Evolutionary conservation across 164 flowering plant species (phyloP).

Genomic region (Magnolia kwangsiensis): DNA sequence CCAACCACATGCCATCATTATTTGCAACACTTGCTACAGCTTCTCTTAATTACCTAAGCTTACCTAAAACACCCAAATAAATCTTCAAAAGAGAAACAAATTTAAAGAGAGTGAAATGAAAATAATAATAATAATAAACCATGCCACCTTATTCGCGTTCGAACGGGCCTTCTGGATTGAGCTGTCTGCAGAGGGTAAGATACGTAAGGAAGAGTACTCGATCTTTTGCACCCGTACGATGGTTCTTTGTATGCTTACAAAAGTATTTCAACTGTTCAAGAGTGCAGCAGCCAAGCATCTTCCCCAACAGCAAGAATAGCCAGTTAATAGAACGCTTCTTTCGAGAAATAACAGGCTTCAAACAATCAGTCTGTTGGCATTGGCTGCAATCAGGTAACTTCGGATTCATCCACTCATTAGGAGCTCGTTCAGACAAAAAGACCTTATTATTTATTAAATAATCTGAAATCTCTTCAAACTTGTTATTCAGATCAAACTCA

Average conservation of each 20-base stretch:
- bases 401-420: slow-evolving; percentile 47
- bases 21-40: too few relatives aligned
- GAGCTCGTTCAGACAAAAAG: slow-evolving; percentile 52
- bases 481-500: slow-evolving; percentile 29
- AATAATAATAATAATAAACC: not conserved
- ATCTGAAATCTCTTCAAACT: slow-evolving; percentile 29
- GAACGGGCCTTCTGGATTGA: slow-evolving; percentile 24
- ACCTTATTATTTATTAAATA: slow-evolving; percentile 19
- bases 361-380: slow-evolving; percentile 40
- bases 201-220: slow-evolving; percentile 38
- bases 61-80: too few relatives aligned
- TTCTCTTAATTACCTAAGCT: too few relatives aligned
- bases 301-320: slow-evolving; percentile 46
- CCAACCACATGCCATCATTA: too few relatives aligned
- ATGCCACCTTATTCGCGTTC: too few relatives aligned
- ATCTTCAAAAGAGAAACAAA: not conserved
- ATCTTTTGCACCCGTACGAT: slow-evolving; percentile 51
- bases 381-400: slow-evolving; percentile 29
- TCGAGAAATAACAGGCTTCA: slow-evolving; percentile 38
- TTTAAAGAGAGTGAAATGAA: not conserved
- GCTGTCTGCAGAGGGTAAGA: slow-evolving; percentile 33
- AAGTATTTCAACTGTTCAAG: slow-evolving; percentile 40
- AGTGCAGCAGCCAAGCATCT: slow-evolving; percentile 40
- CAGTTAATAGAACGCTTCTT: slow-evolving; percentile 51
- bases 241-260: slow-evolving; percentile 37